Conservation (phyloP, 768 basidiomycete genomes). For the Auricularia auricula-judae region DNA sequence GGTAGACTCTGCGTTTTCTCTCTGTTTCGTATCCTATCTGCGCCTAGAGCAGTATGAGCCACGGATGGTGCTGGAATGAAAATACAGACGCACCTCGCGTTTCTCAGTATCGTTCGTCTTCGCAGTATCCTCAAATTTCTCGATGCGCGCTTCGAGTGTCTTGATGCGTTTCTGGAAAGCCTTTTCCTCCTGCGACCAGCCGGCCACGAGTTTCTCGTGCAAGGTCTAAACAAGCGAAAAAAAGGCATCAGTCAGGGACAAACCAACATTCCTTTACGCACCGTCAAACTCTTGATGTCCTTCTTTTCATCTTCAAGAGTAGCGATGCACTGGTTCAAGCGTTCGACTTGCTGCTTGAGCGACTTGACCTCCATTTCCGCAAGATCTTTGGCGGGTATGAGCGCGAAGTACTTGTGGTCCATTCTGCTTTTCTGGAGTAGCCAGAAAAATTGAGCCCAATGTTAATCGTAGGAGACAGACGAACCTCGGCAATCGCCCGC, state of each 20-base stretch:
- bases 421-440: conserved; percentile 76
- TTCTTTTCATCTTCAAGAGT: background rate
- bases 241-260: too few relatives aligned
- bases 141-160: background rate
- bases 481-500: conserved; percentile 58
- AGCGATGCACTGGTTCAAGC: background rate
- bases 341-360: background rate
- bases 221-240: conserved; percentile 23
- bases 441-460: background rate
- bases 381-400: conserved; percentile 83
- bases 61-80: too few relatives aligned
- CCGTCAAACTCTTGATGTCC: background rate
- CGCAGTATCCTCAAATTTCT: background rate
- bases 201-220: conserved; percentile 53
- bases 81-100: background rate
- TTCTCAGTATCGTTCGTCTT: background rate
- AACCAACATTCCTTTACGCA: too few relatives aligned
- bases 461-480: conserved; percentile 14
- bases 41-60: too few relatives aligned
- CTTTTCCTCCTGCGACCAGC: conserved; percentile 32
- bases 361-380: conserved; percentile 50
- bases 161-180: conserved; percentile 22
- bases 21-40: too few relatives aligned
- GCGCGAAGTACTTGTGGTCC: conserved; percentile 88
- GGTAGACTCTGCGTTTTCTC: too few relatives aligned